A percentile compares a stretch with the other conserved stretches of the same genome.
phyloP scores from a whole-genome alignment of 177 flowering plant species.

The Telopea speciosissima region DNA sequence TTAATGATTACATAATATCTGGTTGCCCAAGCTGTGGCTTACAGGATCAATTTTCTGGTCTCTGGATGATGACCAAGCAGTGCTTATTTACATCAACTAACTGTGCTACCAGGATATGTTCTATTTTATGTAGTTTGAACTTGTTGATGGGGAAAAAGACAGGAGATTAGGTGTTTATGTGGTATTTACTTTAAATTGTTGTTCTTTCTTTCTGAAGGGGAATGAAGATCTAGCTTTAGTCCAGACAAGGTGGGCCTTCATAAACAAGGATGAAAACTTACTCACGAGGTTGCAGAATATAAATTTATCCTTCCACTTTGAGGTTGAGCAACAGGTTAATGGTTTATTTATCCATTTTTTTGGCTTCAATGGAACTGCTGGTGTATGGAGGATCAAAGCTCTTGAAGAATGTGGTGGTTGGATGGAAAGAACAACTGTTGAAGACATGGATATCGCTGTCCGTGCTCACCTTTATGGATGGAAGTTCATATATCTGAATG shows the following conservation, averaged over 20 bases:
- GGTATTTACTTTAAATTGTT: neutral
- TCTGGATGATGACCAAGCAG: neutral
- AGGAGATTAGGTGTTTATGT: neutral
- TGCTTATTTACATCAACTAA: neutral
- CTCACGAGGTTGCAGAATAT: conserved; percentile 92
- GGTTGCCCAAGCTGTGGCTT: neutral
- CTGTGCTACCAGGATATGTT: neutral
- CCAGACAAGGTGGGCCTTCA: conserved; percentile 90
- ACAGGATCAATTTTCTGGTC: neutral
- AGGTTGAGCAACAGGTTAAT: conserved; percentile 97
- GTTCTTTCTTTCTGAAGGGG: conserved; percentile 42
- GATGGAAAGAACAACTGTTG: conserved; percentile 96
- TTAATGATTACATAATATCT: too few species aligned
- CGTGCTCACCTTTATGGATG: conserved; percentile 97
- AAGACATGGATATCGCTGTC: conserved; percentile 98
- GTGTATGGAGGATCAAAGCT: conserved; percentile 97
- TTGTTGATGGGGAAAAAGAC: neutral
- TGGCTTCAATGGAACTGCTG: conserved; percentile 99
- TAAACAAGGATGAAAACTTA: conserved; percentile 94
- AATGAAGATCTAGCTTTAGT: conserved; percentile 80
- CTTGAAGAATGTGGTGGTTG: conserved; percentile 96
- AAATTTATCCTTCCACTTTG: conserved; percentile 85
- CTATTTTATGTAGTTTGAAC: neutral
- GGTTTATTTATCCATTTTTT: conserved; percentile 85
- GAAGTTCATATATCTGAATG: conserved; percentile 90